Conservation (phyloP, 2,329 filamentous ascomycete species). For the Penicillium brevicompactum region DNA sequence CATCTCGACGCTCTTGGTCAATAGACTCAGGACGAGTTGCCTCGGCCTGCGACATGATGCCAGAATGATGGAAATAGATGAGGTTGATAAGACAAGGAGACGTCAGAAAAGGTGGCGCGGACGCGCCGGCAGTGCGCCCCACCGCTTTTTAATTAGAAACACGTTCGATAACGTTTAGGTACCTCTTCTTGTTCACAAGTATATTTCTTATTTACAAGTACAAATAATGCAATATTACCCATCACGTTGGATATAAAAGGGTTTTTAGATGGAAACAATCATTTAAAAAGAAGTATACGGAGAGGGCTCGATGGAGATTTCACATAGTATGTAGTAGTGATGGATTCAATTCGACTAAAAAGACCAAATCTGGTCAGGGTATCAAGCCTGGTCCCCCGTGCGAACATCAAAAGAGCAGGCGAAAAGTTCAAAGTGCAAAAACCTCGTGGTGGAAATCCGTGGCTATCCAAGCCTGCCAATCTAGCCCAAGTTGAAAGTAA, state of each 20-base stretch:
- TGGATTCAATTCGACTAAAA: slow-evolving; percentile 10
- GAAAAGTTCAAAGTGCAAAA: slow-evolving; percentile 1
- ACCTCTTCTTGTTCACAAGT: too few relatives aligned
- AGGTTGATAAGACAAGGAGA: slow-evolving; percentile 17
- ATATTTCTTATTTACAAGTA: too few relatives aligned
- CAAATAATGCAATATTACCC: too few relatives aligned
- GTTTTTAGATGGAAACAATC: too few relatives aligned
- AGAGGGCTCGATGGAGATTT: background rate
- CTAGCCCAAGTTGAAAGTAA: slow-evolving; percentile 15
- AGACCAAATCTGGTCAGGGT: slow-evolving; percentile 27
- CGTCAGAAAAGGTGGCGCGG: slow-evolving; percentile 30
- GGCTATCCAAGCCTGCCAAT: slow-evolving; percentile 22
- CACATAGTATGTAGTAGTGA: background rate
- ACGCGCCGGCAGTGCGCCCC: slow-evolving; percentile 21
- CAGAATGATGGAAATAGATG: slow-evolving; percentile 1
- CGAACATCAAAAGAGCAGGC: background rate
- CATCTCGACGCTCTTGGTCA: slow-evolving; percentile 44
- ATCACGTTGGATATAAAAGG: too few relatives aligned
- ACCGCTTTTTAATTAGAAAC: slow-evolving; percentile 12
- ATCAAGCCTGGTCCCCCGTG: slow-evolving; percentile 23
- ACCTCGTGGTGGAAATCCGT: slow-evolving; percentile 5
- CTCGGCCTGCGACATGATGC: slow-evolving; percentile 48
- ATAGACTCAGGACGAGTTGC: slow-evolving; percentile 45
- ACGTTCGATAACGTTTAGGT: background rate
- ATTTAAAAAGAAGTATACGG: too few relatives aligned